These are phyloP conservation scores for Arachnopeziza araneosa DNA, from an alignment of 2,329 filamentous ascomycete genomes.

Conservation along the genomic window DNA sequence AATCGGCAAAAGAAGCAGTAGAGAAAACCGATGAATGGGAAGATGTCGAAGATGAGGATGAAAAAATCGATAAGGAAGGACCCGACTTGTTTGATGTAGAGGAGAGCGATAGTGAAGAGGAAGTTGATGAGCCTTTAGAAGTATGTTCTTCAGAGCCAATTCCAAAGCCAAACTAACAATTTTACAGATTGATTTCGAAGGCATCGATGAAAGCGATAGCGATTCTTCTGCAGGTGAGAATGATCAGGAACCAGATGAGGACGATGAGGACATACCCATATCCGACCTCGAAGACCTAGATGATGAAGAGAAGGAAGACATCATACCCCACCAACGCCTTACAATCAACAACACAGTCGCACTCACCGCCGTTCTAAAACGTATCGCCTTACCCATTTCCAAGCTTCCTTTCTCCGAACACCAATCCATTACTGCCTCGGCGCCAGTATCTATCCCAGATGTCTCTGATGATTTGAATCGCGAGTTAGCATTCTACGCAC, in stretches of 20 bases:
- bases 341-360: conserved; percentile 97
- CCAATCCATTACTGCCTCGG: conserved; percentile 66
- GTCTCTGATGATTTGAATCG: conserved; percentile 87
- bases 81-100: conserved; percentile 25
- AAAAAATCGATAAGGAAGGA: conserved; percentile 6
- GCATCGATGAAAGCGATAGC: conserved; percentile 57
- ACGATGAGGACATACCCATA: conserved; percentile 82
- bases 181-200: conserved; percentile 44
- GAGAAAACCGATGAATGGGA: conserved; percentile 35
- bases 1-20: neutral
- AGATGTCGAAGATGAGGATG: conserved; percentile 35
- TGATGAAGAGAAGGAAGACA: conserved; percentile 77
- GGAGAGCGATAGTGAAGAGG: conserved; percentile 35
- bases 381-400: conserved; percentile 65
- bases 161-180: conserved; percentile 5
- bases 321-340: conserved; percentile 84
- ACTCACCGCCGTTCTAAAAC: conserved; percentile 72
- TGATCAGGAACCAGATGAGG: conserved; percentile 53
- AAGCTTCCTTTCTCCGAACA: conserved; percentile 76
- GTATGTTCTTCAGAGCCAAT: conserved; percentile 10
- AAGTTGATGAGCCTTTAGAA: conserved; percentile 20
- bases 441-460: conserved; percentile 70
- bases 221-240: conserved; percentile 45
- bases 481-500: conserved; percentile 88
- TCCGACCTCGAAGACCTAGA: conserved; percentile 77